Evolutionary conservation across 2,329 filamentous ascomycete species (phyloP), one percentile per base, ranked within the genome.

Genomic region (Aspergillus sclerotialis): DNA sequence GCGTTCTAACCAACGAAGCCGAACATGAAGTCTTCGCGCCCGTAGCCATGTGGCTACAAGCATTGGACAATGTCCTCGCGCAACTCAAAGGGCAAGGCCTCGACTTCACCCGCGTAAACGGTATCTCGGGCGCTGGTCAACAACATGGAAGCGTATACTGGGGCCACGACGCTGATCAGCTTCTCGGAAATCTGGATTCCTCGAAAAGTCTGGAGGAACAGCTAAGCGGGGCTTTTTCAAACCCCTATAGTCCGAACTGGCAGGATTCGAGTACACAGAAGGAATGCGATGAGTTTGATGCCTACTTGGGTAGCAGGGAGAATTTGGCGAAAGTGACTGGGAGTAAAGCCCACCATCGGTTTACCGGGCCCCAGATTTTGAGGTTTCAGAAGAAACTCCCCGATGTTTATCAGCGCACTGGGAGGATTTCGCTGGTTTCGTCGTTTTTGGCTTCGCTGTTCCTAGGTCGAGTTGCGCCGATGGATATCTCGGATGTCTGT

Each of bases 111-210:
- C 76, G 76, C 33, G 79, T 98, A 44, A 78, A 76, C 53, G 90
- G 86, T 18, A 75, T 98, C 48, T 90, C 85, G 52, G 92, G 88
- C 43, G 89, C 90, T 11, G 89, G 92, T 35, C 93, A 96, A 75
- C 92, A 98, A 70, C 92, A 96, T 63, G 92, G 92, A 21, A 96
- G 90, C 58, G 88, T 96, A 17, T 96, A 92, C 67, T 96, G 90
- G 90, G 83, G 76, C 38, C 60, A 68, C 28, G 66, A 79, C 37
- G 89, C 85, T 5, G 82, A 84, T 55, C 53, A 61, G 6, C 53
- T 82, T 28, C 72, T 96, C 28, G 64, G 58, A 4, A 65, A 52
- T 9, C 65, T 96, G 28, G 71, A 85, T 45, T 56, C 72, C 3
- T 63, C 63, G 13, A 75, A 75, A 55, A 65, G 72, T 1, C 67